phyloP scores from a whole-genome alignment of 148 eudicot genomes.

The Heliosperma pusillum region DNA sequence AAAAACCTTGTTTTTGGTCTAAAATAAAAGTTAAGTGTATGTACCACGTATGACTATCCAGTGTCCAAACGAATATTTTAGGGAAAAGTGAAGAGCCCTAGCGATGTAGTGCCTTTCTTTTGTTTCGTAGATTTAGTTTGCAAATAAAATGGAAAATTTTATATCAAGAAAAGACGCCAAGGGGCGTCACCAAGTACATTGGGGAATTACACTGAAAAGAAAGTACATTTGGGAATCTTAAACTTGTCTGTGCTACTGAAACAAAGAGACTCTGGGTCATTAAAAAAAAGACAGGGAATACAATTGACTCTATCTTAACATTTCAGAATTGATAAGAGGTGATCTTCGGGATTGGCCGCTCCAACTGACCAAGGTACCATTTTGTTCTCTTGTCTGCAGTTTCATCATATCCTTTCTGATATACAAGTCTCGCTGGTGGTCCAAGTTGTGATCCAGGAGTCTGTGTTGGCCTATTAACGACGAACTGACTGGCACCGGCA shows the following conservation, averaged over 20 bases:
- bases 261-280: background rate
- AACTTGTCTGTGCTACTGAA: background rate
- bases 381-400: conserved; percentile 17
- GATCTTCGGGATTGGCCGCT: conserved; percentile 22
- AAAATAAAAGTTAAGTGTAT: background rate
- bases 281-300: background rate
- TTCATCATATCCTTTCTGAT: conserved; percentile 10
- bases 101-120: background rate
- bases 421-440: background rate
- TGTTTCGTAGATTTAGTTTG: background rate
- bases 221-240: too few relatives aligned
- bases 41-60: background rate
- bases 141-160: background rate
- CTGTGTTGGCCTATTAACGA: background rate
- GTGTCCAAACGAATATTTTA: background rate
- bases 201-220: too few relatives aligned
- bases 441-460: background rate
- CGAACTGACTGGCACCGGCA: background rate
- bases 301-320: background rate
- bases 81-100: background rate
- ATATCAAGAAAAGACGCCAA: background rate
- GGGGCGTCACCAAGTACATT: conserved; percentile 7
- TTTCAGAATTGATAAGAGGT: conserved; percentile 17
- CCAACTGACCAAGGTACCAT: conserved; percentile 33
- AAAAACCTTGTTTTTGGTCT: background rate